phyloP scores from a whole-genome alignment of 192 early-diverging fungal species.

The Jimgerdemannia lactiflua region DNA sequence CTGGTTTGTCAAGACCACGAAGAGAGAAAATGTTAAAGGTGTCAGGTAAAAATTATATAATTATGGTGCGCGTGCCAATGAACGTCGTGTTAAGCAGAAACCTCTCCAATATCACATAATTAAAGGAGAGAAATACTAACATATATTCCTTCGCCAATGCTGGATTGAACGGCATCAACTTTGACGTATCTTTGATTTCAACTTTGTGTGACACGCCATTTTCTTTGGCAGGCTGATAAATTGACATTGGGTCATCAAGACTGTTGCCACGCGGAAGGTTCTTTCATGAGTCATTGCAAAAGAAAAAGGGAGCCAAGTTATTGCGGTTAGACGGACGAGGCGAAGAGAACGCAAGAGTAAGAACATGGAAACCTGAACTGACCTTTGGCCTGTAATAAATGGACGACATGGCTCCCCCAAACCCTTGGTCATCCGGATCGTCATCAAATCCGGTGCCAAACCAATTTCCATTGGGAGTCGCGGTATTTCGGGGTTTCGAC shows the following conservation, averaged over 20 bases:
- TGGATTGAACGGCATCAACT: slow-evolving; percentile 55
- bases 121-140: slow-evolving; percentile 30
- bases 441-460: slow-evolving; percentile 32
- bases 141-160: slow-evolving; percentile 58
- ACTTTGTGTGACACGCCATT: slow-evolving; percentile 34
- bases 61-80: no score
- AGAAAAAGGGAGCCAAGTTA: background rate
- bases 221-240: slow-evolving; percentile 23
- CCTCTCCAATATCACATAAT: background rate
- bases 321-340: no score
- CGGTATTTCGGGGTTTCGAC: slow-evolving; percentile 45
- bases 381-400: slow-evolving; percentile 38
- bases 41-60: background rate
- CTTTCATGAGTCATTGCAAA: background rate
- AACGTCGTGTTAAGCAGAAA: background rate
- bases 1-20: slow-evolving; percentile 21
- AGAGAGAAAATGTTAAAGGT: slow-evolving; percentile 13
- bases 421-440: slow-evolving; percentile 38
- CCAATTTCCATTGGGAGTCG: slow-evolving; percentile 35
- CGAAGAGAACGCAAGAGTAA: background rate
- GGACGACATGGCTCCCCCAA: slow-evolving; percentile 36
- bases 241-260: slow-evolving; percentile 18
- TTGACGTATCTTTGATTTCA: slow-evolving; percentile 48
- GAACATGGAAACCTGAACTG: background rate
- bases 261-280: slow-evolving; percentile 15